Base-by-base conservation (phyloP, 306 rosid genomes). In the Arachis hypogaea region DNA sequence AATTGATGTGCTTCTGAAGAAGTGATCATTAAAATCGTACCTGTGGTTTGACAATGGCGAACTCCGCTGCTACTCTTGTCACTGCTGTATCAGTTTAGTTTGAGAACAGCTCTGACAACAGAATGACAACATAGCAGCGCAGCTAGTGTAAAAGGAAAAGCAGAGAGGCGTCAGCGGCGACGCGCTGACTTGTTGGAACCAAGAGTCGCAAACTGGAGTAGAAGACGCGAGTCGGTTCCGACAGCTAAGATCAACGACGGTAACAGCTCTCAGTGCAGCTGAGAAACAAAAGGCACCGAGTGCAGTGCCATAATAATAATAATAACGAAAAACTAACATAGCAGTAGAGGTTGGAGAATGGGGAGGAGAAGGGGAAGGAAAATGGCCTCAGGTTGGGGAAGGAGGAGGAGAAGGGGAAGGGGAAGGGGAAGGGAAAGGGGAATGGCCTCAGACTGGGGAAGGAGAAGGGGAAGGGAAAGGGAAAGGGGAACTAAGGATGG, bases 231-330 rank as follows among this genome's bases (percentile, higher is more conserved):
- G 58, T 52, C 58, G 28, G 0, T n/a, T 6, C 28, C 28, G 9
- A 29, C 6, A 22, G 58, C 8, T 11, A 84, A 81, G 75, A 78
- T 60, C 1, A 82, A 70, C 11, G 84, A 73, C 7, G 89, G 82
- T 7, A 80, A 76, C 59, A 80, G 43, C 55, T 49, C 55, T 59
- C 76, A 72, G 4, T 68, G 84, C 36, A 91, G 83, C 12, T 83
- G 94, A 51, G 91, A 55, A 58, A 87, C 29, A 56, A 90, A 82
- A 41, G 86, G 70, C 69, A 85, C 80, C 4, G 93, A 68, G 72
- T 86, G 88, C 56, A 87, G 67, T 77, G 96, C 99, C 99, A 49
- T 49, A 11, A 46, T 6, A 43, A 43, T 7, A 43, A 93, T 93
- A 33, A 59, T 0, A 3, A 50, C 28, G 1, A 22, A 22, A 22